phyloP scores from a whole-genome alignment of 257 asterid genomes.

The Przewalskia tangutica region DNA sequence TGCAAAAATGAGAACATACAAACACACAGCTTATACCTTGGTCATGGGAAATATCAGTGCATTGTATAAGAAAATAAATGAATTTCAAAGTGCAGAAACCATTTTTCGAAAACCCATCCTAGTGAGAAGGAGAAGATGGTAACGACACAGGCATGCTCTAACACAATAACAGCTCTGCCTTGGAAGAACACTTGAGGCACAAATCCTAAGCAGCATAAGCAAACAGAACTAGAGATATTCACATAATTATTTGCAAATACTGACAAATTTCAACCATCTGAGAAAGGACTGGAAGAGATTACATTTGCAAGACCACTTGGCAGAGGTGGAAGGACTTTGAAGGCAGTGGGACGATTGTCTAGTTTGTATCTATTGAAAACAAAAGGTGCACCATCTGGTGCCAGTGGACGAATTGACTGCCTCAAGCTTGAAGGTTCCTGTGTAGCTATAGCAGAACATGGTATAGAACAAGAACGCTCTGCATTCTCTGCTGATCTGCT shows the following conservation, averaged over 20 bases:
- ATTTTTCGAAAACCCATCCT: neutral
- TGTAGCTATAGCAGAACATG: conserved; percentile 19
- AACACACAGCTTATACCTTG: neutral
- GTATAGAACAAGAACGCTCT: conserved; percentile 21
- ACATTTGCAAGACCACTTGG: conserved; percentile 76
- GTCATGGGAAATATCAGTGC: neutral
- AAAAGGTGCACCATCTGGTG: conserved; percentile 41
- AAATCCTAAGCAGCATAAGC: neutral
- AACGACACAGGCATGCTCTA: neutral
- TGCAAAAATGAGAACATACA: neutral
- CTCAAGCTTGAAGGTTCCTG: conserved; percentile 35
- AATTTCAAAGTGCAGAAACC: neutral
- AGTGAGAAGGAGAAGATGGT: neutral
- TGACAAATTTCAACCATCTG: neutral
- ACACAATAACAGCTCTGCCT: neutral
- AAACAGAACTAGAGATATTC: neutral
- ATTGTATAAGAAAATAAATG: neutral
- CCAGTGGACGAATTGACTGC: conserved; percentile 43
- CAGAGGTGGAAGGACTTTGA: conserved; percentile 65
- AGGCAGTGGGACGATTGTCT: conserved; percentile 86
- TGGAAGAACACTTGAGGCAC: neutral
- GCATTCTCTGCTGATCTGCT: conserved; percentile 28
- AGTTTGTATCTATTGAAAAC: conserved; percentile 62
- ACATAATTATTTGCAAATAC: neutral
- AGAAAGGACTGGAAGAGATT: conserved; percentile 18